Conservation (phyloP, 768 basidiomycete genomes). For the Nidularia pulvinata region DNA sequence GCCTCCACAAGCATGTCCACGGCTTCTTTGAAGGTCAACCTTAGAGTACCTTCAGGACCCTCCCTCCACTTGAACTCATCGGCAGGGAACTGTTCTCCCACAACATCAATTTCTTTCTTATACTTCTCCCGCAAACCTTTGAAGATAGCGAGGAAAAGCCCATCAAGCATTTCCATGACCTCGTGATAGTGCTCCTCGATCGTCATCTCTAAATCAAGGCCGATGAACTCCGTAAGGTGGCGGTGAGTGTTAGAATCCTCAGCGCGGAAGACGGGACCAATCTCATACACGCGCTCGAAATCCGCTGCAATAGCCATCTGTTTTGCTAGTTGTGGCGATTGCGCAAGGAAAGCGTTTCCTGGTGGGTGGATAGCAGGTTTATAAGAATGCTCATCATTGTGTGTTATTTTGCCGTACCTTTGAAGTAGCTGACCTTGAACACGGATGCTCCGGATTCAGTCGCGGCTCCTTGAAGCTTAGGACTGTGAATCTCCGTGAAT, state of each 20-base stretch:
- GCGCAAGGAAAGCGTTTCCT: constrained; percentile 93
- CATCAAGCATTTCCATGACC: constrained; percentile 90
- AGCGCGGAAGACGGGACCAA: constrained; percentile 95
- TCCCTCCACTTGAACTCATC: constrained; percentile 97
- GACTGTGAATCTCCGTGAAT: constrained; percentile 96
- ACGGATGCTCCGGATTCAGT: constrained; percentile 97
- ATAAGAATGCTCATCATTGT: background rate
- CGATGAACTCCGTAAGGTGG: constrained; percentile 98
- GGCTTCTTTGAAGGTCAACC: constrained; percentile 85
- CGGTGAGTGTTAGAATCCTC: constrained; percentile 98
- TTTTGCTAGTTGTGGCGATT: constrained; percentile 96
- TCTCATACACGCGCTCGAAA: constrained; percentile 98
- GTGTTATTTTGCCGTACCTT: constrained; percentile 50
- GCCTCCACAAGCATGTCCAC: constrained; percentile 86
- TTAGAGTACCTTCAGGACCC: constrained; percentile 85
- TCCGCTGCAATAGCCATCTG: constrained; percentile 99
- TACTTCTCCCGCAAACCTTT: constrained; percentile 75
- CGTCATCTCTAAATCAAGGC: constrained; percentile 98
- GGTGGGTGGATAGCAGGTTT: background rate
- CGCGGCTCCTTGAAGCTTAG: constrained; percentile 95
- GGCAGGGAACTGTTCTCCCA: constrained; percentile 88
- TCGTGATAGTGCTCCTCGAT: constrained; percentile 99
- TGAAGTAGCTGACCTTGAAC: constrained; percentile 98
- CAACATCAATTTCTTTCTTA: constrained; percentile 77
- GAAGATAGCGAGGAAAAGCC: constrained; percentile 87